Conservation (phyloP, 2,329 filamentous ascomycete genomes). For the Colletotrichum sp. region DNA sequence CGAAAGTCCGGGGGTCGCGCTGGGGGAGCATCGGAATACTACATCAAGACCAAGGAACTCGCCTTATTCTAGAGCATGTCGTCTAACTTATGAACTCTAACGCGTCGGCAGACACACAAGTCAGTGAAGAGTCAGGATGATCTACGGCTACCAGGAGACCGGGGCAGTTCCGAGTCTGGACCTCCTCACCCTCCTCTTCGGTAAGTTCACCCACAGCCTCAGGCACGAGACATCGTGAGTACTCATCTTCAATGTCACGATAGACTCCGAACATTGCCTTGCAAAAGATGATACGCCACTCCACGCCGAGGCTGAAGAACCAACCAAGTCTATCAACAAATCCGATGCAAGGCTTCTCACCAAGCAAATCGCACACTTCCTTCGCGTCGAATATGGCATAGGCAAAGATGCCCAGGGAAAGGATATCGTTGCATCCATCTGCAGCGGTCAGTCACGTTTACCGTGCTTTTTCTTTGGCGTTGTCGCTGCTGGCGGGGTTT, state of each 20-base stretch:
- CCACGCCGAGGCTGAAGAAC: neutral
- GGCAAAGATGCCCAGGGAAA: neutral
- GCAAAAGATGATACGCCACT: neutral
- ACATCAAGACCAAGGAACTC: neutral
- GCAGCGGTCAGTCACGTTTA: neutral
- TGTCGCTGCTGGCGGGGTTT: neutral
- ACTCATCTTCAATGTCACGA: neutral
- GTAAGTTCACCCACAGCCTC: neutral
- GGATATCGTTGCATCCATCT: neutral
- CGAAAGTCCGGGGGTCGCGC: neutral
- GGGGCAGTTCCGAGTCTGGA: neutral
- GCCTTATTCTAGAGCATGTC: neutral
- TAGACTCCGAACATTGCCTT: neutral
- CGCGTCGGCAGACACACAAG: neutral
- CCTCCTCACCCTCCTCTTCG: neutral
- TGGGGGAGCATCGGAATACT: neutral
- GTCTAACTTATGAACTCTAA: neutral
- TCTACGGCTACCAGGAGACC: neutral
- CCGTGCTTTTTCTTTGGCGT: neutral
- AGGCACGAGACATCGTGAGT: neutral
- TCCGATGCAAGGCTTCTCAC: neutral
- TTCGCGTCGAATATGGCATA: neutral
- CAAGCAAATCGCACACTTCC: neutral
- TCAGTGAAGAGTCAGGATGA: neutral
- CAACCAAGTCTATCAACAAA: neutral